These are phyloP conservation scores for Ochromonas danica DNA, from an alignment of 108 stramenopile genomes.

Conservation along the genomic window DNA sequence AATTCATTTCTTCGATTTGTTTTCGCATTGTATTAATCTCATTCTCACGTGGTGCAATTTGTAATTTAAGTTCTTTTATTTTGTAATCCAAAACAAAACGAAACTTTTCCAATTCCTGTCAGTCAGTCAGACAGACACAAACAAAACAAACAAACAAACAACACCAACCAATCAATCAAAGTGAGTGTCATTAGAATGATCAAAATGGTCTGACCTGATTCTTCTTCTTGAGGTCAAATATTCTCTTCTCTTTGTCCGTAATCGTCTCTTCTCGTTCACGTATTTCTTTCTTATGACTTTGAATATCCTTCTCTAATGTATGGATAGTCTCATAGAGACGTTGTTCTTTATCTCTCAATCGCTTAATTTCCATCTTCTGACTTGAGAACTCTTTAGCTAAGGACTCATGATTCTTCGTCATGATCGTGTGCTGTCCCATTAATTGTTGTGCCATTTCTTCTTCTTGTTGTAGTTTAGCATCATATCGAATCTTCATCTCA, in stretches of 20 bases:
- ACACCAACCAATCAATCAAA: not conserved
- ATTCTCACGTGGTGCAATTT: conserved; percentile 66
- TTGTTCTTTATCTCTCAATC: conserved; percentile 50
- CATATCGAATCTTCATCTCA: conserved; percentile 48
- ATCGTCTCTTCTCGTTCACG: conserved; percentile 68
- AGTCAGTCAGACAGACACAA: not conserved
- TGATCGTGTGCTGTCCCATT: conserved; percentile 58
- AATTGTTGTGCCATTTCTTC: conserved; percentile 43
- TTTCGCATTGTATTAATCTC: conserved; percentile 64
- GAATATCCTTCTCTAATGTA: conserved; percentile 60
- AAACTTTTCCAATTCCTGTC: conserved; percentile 68
- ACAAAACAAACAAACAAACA: not conserved
- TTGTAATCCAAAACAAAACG: conserved; percentile 74
- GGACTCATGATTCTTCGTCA: conserved; percentile 56
- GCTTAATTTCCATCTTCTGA: conserved; percentile 53
- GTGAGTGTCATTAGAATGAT: not conserved
- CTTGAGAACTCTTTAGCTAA: conserved; percentile 54
- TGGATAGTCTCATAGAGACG: conserved; percentile 53
- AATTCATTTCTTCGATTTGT: conserved; percentile 70
- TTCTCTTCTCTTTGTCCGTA: conserved; percentile 63
- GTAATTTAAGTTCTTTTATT: conserved; percentile 69
- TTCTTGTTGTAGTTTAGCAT: not conserved
- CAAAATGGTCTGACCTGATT: conserved; percentile 53
- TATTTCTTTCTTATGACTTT: conserved; percentile 66
- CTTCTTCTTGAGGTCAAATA: conserved; percentile 64